phyloP scores from a whole-genome alignment of 176 grass and related monocot genomes.

The Elymus sibiricus region DNA sequence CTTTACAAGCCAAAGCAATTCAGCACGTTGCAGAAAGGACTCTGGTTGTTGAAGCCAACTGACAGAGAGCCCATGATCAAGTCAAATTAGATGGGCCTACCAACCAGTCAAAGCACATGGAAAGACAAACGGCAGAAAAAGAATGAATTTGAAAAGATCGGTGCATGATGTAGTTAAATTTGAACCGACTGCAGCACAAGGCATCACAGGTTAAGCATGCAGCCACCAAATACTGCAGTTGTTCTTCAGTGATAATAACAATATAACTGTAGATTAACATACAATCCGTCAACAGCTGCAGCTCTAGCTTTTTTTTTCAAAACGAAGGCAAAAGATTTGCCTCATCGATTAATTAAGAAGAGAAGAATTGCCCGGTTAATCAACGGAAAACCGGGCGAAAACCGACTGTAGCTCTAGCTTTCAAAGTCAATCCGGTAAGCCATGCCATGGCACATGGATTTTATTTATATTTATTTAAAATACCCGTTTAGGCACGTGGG shows the following conservation, averaged over 20 bases:
- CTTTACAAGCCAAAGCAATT: not conserved
- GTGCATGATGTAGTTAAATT: not conserved
- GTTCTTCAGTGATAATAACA: not conserved
- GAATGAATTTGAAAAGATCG: not conserved
- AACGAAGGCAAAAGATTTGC: no score
- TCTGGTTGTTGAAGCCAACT: not conserved
- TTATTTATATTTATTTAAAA: not conserved
- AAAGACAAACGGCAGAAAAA: conserved; percentile 18
- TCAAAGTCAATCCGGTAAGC: not conserved
- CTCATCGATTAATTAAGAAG: no score
- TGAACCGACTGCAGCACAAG: not conserved
- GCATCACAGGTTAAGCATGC: not conserved
- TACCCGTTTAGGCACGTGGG: not conserved
- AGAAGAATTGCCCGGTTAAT: no score
- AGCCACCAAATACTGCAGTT: not conserved
- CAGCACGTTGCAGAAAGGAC: not conserved
- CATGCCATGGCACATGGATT: not conserved
- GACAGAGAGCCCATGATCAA: not conserved
- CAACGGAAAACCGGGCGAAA: no score
- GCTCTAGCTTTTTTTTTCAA: no score
- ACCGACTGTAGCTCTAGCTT: not conserved
- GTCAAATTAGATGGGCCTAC: conserved; percentile 30
- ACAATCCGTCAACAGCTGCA: no score
- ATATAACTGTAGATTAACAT: not conserved
- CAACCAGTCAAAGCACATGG: conserved; percentile 20